A percentile compares a stretch with the other conserved stretches of the same genome.
Conservation (phyloP, 2,329 filamentous ascomycete genomes). For the Celoporthe dispersa region DNA sequence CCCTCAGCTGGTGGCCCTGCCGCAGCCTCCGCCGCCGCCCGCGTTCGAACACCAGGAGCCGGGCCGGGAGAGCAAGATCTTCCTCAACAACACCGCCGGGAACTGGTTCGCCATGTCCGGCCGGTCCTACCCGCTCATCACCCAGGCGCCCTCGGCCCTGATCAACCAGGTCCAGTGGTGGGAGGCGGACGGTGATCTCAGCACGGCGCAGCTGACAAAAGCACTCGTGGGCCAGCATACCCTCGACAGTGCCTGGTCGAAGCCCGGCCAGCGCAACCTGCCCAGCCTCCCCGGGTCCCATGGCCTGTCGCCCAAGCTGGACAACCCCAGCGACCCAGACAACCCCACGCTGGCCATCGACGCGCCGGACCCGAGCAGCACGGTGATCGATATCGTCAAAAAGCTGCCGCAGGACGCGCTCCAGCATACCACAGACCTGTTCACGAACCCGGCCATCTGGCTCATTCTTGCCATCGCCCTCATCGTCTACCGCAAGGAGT, state of each 20-base stretch:
- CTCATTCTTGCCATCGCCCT: conserved; percentile 49
- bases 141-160: conserved; percentile 61
- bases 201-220: conserved; percentile 56
- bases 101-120: conserved; percentile 96
- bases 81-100: conserved; percentile 85
- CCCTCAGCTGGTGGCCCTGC: conserved; percentile 76
- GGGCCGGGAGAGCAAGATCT: conserved; percentile 69
- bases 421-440: conserved; percentile 57
- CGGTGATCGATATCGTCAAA: conserved; percentile 55
- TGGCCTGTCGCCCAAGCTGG: conserved; percentile 23
- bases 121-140: conserved; percentile 80
- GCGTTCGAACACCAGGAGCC: conserved; percentile 54
- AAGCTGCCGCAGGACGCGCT: conserved; percentile 54
- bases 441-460: conserved; percentile 59
- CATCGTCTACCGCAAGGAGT: conserved; percentile 50
- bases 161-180: conserved; percentile 52
- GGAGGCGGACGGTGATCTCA: conserved; percentile 43
- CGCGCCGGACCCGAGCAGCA: conserved; percentile 32
- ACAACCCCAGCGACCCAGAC: conserved; percentile 39
- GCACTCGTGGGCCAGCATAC: conserved; percentile 75
- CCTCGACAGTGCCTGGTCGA: conserved; percentile 50
- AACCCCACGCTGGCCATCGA: conserved; percentile 35
- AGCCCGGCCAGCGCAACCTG: conserved; percentile 29
- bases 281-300: conserved; percentile 30
- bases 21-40: conserved; percentile 75